Conservation (phyloP, 805 yeast genomes). For the Ogataea salicorniae region DNA sequence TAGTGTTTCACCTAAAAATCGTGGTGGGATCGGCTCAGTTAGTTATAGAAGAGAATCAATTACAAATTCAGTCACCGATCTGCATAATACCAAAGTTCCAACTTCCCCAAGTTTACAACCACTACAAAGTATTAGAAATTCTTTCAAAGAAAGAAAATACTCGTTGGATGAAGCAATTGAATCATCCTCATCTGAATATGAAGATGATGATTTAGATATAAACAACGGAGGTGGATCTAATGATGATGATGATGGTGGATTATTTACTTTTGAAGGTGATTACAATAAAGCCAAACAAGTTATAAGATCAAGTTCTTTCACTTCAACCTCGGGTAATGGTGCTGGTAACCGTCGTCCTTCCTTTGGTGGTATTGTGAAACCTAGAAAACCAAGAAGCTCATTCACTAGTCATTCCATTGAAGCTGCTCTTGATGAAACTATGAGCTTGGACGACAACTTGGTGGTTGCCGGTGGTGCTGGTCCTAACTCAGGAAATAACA, state of each 20-base stretch:
- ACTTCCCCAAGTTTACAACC: conserved; percentile 30
- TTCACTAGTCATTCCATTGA: conserved; percentile 29
- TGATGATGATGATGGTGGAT: conserved; percentile 34
- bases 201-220: conserved; percentile 30
- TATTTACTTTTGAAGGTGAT: conserved; percentile 26
- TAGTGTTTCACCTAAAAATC: conserved; percentile 18
- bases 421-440: conserved; percentile 27
- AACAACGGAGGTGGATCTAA: conserved; percentile 32
- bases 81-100: conserved; percentile 45
- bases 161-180: conserved; percentile 36
- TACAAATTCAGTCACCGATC: conserved; percentile 39
- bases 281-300: conserved; percentile 8
- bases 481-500: too few relatives aligned
- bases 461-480: too few relatives aligned
- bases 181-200: conserved; percentile 36
- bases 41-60: conserved; percentile 45
- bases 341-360: conserved; percentile 24
- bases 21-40: conserved; percentile 1
- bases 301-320: conserved; percentile 18
- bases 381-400: conserved; percentile 30
- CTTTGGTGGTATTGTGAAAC: conserved; percentile 31
- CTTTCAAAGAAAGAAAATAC: conserved; percentile 25
- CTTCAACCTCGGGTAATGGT: conserved; percentile 3
- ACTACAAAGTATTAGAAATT: conserved; percentile 26
- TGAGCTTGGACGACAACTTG: conserved; percentile 9